Evolutionary conservation across 305 asterid genomes (phyloP), one percentile per base, ranked within the genome.

Genomic region (Fraxinus nigra): DNA sequence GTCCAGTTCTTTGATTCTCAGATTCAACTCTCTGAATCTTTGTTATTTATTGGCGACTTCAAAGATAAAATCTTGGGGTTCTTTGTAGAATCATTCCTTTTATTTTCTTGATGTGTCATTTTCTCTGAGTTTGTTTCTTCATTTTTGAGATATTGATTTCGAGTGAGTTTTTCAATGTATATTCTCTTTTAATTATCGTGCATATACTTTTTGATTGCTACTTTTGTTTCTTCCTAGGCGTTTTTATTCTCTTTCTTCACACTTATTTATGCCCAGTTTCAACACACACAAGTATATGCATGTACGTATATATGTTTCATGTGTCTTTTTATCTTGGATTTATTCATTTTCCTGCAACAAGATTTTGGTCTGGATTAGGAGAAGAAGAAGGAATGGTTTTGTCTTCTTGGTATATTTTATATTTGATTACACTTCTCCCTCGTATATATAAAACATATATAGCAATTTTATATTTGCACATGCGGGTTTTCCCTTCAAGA

Each of bases 181-280:
- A 90, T 93, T 91, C 97, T 18, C 95, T 91, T 92, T 90, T 86
- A 89, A 82, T 89, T 88, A 88, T 79, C 85, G 89, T 87, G 87
- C 87, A 83, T 85, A 73, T 88, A 88, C 91, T 86, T 86, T 72
- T 87, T 72, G 14, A 72, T 67, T 72, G 76, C 76, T 72, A 37
- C 76, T 92, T 94, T 93, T 92, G 95, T 89, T 90, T 89, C 92
- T 91, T 94, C 89, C 97, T 90, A 92, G 76, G 95, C 89, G 87
- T 89, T 89, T 90, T 91, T 93, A 89, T 93, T 93, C 97, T 91
- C 91, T 92, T 85, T 90, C 95, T 94, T 32, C 75, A 69, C 75
- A 69, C 40, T 67, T 30, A 63, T 63, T 63, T 67, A 65, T 65
- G 74, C 89, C 85, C 77, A 78, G 84, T 82, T 32, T 33, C 26